A percentile compares a stretch with the other conserved stretches of the same genome.
These are phyloP conservation scores for Pichia sp. DNA, from an alignment of 1,139 yeast species.

Conservation along the genomic window DNA sequence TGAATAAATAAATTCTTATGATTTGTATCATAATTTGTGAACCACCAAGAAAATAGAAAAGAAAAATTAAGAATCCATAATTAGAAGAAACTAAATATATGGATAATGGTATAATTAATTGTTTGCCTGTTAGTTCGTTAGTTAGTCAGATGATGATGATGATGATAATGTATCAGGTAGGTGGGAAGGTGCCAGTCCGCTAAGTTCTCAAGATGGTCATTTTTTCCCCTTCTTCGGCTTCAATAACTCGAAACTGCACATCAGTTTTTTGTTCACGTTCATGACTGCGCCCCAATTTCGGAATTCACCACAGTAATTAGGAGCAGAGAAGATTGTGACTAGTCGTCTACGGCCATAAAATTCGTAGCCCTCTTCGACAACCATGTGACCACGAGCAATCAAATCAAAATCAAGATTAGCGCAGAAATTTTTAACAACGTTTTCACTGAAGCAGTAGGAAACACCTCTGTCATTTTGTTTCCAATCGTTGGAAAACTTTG, in stretches of 20 bases:
- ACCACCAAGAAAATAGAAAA: neutral
- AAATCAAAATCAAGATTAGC: conserved; percentile 69
- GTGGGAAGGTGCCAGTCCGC: neutral
- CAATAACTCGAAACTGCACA: conserved; percentile 78
- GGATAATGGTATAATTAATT: neutral
- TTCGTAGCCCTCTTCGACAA: conserved; percentile 89
- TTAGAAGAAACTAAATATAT: neutral
- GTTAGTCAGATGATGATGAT: neutral
- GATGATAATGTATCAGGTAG: neutral
- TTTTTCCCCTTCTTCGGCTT: conserved; percentile 41
- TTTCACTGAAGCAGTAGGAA: conserved; percentile 72
- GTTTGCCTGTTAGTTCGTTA: neutral
- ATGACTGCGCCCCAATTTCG: conserved; percentile 89
- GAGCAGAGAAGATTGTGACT: conserved; percentile 83
- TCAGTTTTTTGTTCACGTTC: conserved; percentile 71
- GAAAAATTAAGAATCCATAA: neutral
- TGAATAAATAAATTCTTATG: neutral
- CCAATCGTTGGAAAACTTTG: conserved; percentile 46
- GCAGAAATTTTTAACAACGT: conserved; percentile 69
- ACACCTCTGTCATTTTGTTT: conserved; percentile 84
- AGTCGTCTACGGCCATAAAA: conserved; percentile 72
- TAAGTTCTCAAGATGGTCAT: neutral
- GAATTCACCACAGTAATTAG: conserved; percentile 88
- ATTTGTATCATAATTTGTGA: neutral
- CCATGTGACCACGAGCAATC: conserved; percentile 87